Base-by-base conservation (phyloP, 1,139 yeast species). In the Zygotorulaspora mrakii region DNA sequence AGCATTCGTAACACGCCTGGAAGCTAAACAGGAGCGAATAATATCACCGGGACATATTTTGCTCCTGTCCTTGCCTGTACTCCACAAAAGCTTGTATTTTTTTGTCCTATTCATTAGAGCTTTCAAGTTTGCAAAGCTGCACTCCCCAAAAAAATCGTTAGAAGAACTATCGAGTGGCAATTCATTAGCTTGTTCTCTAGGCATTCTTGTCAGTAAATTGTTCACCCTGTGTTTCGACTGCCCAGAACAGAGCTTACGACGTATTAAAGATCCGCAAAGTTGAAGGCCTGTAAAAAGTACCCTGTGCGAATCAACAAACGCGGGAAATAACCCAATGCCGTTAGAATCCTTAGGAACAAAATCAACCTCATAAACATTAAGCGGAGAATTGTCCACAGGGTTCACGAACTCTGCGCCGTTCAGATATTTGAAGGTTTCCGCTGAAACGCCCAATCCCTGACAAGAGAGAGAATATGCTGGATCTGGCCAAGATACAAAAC, bases 271-370 rank as follows among this genome's bases (percentile, higher is more conserved):
- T 13, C 39, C 37, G 23, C 37, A 40, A 2, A 38, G 18, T 13
- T 48, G 46, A 2, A 43, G 6, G 9, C 47, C 50, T 1, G 42
- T 24, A 37, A 48, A 53, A 5, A 42, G 23, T 2, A 22, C 21
- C 5, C 25, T 36, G 17, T 51, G 55, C 1, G 41, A 30, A 10
- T 23, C 30, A 17, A 38, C 41, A 33, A 39, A 44, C 12, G 40
- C 39, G 2, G 60, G 60, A 20, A 53, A 52, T 8, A 55, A 39
- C 2, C 55, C 60, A 18, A 53, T 40, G 3, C 47, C 53, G 12
- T 50, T 40, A 10, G 33, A 43, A 2, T 42, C 51, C 2, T 36
- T 33, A 5, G 54, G 49, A 1, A 46, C 37, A 11, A 32, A 33
- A 13, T 42, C 33, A 3, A 48, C 37, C 20, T 28, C 31, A 27